A percentile compares a stretch with the other conserved stretches of the same genome.
phyloP scores from a whole-genome alignment of 2,329 filamentous ascomycete genomes.

The Fusarium chlamydosporum region DNA sequence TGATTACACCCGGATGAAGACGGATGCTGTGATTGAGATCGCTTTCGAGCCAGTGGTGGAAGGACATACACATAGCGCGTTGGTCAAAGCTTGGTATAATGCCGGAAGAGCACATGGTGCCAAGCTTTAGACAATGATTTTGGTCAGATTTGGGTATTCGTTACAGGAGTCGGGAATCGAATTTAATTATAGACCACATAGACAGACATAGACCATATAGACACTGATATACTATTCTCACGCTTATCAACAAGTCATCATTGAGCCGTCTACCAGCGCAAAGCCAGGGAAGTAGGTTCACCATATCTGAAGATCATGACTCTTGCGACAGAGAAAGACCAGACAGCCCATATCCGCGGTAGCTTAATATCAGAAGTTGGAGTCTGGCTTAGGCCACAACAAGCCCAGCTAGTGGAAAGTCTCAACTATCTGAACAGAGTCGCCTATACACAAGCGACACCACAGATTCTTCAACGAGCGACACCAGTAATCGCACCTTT shows the following conservation, averaged over 20 bases:
- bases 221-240: background rate
- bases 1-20: background rate
- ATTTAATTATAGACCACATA: conserved; percentile 1
- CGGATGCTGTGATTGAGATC: conserved; percentile 17
- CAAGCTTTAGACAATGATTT: too few species aligned
- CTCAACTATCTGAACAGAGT: rapidly evolving
- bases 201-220: conserved; percentile 18
- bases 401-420: background rate
- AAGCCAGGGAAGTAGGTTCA: too few species aligned
- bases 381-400: background rate
- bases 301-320: too few species aligned
- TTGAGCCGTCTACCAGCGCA: too few species aligned
- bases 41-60: background rate
- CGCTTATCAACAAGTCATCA: background rate
- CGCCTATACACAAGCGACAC: background rate
- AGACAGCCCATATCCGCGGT: background rate
- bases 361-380: too few species aligned
- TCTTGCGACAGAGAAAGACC: too few species aligned
- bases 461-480: background rate
- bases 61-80: background rate
- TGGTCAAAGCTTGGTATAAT: background rate
- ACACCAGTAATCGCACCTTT: conserved; percentile 20
- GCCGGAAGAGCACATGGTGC: background rate
- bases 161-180: background rate
- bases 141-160: background rate